These are phyloP conservation scores for Venturia nashicola DNA, from an alignment of 2,329 filamentous ascomycete genomes.

Conservation along the genomic window DNA sequence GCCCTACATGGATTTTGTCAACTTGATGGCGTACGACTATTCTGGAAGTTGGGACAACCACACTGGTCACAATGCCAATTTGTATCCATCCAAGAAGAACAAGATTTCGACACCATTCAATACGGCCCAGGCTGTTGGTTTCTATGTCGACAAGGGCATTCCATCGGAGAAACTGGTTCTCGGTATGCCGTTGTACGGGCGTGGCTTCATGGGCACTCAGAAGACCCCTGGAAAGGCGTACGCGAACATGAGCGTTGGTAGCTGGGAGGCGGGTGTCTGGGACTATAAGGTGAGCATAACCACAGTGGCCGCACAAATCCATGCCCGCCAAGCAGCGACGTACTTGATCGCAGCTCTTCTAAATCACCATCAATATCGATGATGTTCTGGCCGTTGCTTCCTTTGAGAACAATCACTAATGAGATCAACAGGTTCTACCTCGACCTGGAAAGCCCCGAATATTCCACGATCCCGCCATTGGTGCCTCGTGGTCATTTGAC, in stretches of 20 bases:
- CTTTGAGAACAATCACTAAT: neutral
- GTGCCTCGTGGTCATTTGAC: conserved; percentile 56
- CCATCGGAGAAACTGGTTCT: conserved; percentile 63
- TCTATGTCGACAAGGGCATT: conserved; percentile 54
- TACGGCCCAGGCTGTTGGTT: conserved; percentile 55
- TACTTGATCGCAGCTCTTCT: neutral
- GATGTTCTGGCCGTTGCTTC: neutral
- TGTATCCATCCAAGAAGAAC: conserved; percentile 47
- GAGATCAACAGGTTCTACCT: neutral
- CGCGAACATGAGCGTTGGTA: conserved; percentile 62
- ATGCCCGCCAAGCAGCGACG: no score
- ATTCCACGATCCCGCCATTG: conserved; percentile 23
- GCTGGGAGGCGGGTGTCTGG: conserved; percentile 74
- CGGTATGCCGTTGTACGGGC: conserved; percentile 87
- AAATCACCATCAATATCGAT: conserved; percentile 8
- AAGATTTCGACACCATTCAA: conserved; percentile 65
- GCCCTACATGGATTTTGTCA: conserved; percentile 35
- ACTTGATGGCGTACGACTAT: conserved; percentile 40
- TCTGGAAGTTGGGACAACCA: conserved; percentile 66
- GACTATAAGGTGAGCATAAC: conserved; percentile 57
- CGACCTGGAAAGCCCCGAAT: neutral
- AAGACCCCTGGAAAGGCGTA: conserved; percentile 51
- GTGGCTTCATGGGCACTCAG: conserved; percentile 70
- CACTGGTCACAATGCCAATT: conserved; percentile 70
- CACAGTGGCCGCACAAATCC: neutral